Conservation (phyloP, 768 basidiomycete species). For the Sutorius australiensis region DNA sequence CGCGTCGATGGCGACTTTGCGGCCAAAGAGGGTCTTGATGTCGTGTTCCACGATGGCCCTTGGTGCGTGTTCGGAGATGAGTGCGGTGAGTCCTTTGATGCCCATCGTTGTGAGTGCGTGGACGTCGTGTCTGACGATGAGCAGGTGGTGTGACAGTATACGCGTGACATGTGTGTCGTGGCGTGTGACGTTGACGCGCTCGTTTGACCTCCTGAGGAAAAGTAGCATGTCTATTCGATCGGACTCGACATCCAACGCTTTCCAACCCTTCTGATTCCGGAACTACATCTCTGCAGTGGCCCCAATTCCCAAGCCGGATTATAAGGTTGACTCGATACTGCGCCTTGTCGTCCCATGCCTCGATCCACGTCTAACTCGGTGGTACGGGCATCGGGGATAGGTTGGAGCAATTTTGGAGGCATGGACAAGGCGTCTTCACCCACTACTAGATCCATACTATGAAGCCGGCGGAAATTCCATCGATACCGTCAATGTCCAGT, state of each 20-base stretch:
- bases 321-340: no score
- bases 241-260: background rate
- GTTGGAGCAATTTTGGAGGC: background rate
- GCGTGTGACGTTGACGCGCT: constrained; percentile 15
- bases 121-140: background rate
- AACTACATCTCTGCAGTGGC: background rate
- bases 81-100: constrained; percentile 91
- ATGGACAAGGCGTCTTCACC: background rate
- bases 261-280: background rate
- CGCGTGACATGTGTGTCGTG: constrained; percentile 12
- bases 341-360: constrained; percentile 1
- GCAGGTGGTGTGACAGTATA: constrained; percentile 9
- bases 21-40: constrained; percentile 95
- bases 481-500: background rate
- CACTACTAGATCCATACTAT: background rate
- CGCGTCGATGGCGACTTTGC: constrained; percentile 98
- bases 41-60: constrained; percentile 84
- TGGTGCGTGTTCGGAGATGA: constrained; percentile 89
- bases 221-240: background rate
- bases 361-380: background rate
- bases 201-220: background rate
- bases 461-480: background rate
- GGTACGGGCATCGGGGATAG: background rate
- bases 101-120: constrained; percentile 51
- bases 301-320: constrained; percentile 24